Conservation (phyloP, 257 asterid genomes). For the Cruciata laevipes region DNA sequence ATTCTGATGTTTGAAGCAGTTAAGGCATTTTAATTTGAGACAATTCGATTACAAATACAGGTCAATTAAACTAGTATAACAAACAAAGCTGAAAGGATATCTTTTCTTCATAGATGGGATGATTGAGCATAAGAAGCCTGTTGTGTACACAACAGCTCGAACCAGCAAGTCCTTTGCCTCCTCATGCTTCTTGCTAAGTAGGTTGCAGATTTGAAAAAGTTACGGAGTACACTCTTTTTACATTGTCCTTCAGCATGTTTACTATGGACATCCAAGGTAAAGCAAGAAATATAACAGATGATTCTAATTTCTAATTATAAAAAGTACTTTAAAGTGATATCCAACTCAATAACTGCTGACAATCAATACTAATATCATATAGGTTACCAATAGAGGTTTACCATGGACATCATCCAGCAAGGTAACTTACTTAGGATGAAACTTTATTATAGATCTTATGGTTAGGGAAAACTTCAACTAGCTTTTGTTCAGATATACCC, state of each 20-base stretch:
- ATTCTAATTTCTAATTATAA: conserved; percentile 4
- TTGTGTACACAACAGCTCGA: conserved; percentile 71
- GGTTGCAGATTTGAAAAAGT: conserved; percentile 65
- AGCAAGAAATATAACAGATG: not conserved
- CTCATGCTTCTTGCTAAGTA: conserved; percentile 62
- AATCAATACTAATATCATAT: not conserved
- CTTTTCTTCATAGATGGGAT: conserved; percentile 58
- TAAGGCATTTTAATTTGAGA: conserved; percentile 32
- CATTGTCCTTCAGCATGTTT: conserved; percentile 5
- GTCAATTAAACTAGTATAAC: not conserved
- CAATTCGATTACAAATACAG: conserved; percentile 1
- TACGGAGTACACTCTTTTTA: conserved; percentile 3
- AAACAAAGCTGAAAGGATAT: conserved; percentile 54
- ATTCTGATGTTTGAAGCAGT: conserved; percentile 44
- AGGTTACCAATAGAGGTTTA: not conserved
- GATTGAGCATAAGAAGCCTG: conserved; percentile 72
- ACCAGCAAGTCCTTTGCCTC: conserved; percentile 77
- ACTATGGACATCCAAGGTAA: conserved; percentile 7
- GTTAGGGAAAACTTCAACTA: not conserved
- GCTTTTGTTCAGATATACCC: no score
- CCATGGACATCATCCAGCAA: not conserved
- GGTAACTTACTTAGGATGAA: not conserved
- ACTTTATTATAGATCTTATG: not conserved
- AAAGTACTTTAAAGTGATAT: not conserved
- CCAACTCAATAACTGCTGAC: not conserved